A percentile compares a stretch with the other conserved stretches of the same genome.
These are phyloP conservation scores for Ampelomyces quisqualis DNA, from an alignment of 2,329 filamentous ascomycete species.

Conservation along the genomic window DNA sequence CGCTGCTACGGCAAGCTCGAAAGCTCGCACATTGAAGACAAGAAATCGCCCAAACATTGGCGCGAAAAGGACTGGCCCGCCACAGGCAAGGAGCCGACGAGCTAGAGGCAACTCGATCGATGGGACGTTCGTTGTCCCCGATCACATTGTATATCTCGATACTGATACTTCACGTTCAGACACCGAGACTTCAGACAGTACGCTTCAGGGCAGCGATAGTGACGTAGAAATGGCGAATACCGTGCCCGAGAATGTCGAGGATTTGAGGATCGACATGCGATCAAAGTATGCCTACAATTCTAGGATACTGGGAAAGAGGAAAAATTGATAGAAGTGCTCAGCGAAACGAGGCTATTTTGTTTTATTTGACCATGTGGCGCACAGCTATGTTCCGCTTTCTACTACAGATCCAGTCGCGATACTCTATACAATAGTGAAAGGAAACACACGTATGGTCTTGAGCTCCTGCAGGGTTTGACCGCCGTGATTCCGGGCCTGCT, in stretches of 20 bases:
- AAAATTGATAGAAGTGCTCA: background rate
- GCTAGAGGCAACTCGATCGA: conserved; percentile 4
- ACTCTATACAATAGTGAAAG: no score
- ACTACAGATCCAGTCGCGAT: no score
- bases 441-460: no score
- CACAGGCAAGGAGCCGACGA: background rate
- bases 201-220: background rate
- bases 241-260: conserved; percentile 2
- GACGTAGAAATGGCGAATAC: conserved; percentile 5
- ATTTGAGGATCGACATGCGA: conserved; percentile 17
- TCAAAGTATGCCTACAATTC: conserved; percentile 9
- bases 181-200: background rate
- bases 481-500: no score
- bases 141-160: background rate
- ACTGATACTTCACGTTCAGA: background rate
- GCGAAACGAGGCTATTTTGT: no score
- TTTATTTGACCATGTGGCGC: no score
- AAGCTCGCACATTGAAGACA: no score
- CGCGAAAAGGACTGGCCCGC: no score
- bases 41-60: background rate
- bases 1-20: background rate
- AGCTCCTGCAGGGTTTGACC: no score
- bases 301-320: conserved; percentile 1
- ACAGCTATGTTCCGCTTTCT: no score
- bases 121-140: conserved; percentile 5